A percentile compares a stretch with the other conserved stretches of the same genome.
Evolutionary conservation across 805 yeast species (phyloP).

Genomic region (Kodamaea hsintzibuensis): DNA sequence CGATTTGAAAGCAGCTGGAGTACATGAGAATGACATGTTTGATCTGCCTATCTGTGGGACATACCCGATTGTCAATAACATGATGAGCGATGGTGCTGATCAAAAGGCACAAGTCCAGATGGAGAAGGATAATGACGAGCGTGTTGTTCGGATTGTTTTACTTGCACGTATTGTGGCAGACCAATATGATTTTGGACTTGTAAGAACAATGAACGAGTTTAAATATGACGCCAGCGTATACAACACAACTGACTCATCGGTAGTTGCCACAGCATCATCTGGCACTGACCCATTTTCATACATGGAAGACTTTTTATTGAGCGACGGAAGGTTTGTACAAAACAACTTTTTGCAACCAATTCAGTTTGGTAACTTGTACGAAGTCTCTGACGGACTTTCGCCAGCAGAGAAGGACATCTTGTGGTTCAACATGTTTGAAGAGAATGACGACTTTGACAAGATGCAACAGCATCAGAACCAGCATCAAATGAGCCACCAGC

Average conservation of each 20-base stretch:
- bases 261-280: slow-evolving; percentile 13
- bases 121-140: slow-evolving; percentile 47
- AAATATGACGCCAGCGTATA: slow-evolving; percentile 37
- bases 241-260: slow-evolving; percentile 23
- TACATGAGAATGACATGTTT: slow-evolving; percentile 51
- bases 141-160: slow-evolving; percentile 52
- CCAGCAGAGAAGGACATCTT: slow-evolving; percentile 25
- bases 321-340: slow-evolving; percentile 43
- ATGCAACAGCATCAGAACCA: neutral
- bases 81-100: slow-evolving; percentile 8
- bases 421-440: slow-evolving; percentile 19
- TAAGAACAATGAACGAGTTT: slow-evolving; percentile 47
- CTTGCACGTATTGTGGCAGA: slow-evolving; percentile 55
- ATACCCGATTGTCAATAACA: slow-evolving; percentile 26
- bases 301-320: slow-evolving; percentile 36
- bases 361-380: slow-evolving; percentile 29
- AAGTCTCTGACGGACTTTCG: slow-evolving; percentile 11
- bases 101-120: slow-evolving; percentile 21
- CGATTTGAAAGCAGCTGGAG: slow-evolving; percentile 54
- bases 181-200: slow-evolving; percentile 53
- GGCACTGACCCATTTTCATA: slow-evolving; percentile 26
- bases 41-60: slow-evolving; percentile 70
- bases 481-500: neutral
- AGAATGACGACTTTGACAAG: neutral
- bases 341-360: slow-evolving; percentile 41